Conservation (phyloP, 2,329 filamentous ascomycete genomes). For the Colletotrichum eremochloae region DNA sequence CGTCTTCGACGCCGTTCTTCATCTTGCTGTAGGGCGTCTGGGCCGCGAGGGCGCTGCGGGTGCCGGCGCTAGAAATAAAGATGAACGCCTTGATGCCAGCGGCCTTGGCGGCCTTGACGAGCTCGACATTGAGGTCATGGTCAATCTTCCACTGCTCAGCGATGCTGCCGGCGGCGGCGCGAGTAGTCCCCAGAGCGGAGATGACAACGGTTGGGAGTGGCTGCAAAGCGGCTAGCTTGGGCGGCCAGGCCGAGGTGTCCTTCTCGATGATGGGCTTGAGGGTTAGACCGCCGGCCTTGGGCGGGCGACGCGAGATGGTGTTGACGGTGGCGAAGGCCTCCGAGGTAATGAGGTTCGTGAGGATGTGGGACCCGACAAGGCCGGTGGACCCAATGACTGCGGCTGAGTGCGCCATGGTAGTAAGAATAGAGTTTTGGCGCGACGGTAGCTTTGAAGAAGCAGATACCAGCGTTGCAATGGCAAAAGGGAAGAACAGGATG, state of each 20-base stretch:
- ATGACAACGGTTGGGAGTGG: conserved; percentile 76
- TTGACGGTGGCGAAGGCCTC: conserved; percentile 66
- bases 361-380: conserved; percentile 80
- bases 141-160: conserved; percentile 90
- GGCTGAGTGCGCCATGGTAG: conserved; percentile 35
- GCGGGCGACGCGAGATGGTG: conserved; percentile 76
- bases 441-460: conserved; percentile 15
- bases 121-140: conserved; percentile 84
- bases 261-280: conserved; percentile 74
- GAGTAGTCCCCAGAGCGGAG: conserved; percentile 85
- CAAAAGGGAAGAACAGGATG: background rate
- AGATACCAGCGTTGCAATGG: conserved; percentile 8
- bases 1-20: conserved; percentile 90
- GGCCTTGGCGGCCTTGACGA: conserved; percentile 80
- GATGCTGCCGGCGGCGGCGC: conserved; percentile 79
- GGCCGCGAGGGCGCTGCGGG: conserved; percentile 55
- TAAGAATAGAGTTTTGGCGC: background rate
- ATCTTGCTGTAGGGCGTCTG: conserved; percentile 72
- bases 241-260: conserved; percentile 78
- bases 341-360: conserved; percentile 71
- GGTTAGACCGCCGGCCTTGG: conserved; percentile 60
- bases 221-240: conserved; percentile 66
- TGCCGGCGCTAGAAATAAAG: conserved; percentile 75
- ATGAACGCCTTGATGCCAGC: conserved; percentile 82
- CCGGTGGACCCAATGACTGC: conserved; percentile 74